Conservation (phyloP, 306 rosid species). For the Corylus americana region DNA sequence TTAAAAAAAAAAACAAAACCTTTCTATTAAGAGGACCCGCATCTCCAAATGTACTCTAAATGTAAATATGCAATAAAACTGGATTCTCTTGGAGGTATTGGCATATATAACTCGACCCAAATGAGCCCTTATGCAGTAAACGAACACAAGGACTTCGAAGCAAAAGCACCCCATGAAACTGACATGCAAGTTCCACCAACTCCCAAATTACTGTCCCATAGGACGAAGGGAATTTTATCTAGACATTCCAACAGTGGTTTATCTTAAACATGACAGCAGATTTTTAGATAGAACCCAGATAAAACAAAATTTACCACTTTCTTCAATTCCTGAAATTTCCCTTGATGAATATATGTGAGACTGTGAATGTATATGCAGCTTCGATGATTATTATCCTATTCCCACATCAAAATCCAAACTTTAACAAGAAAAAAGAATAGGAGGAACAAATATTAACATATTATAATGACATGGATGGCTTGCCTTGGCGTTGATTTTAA, state of each 20-base stretch:
- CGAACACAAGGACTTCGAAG: neutral
- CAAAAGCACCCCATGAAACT: neutral
- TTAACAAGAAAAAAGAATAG: neutral
- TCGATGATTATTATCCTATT: neutral
- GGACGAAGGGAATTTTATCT: neutral
- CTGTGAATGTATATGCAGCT: neutral
- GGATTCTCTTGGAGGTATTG: neutral
- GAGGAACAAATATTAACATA: neutral
- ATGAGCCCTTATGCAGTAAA: neutral
- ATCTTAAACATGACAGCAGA: neutral
- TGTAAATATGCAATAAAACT: neutral
- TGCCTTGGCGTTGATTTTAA: conserved; percentile 69
- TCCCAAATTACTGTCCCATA: neutral
- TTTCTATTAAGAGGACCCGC: neutral
- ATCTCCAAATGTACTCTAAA: neutral
- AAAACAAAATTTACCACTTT: neutral
- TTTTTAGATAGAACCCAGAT: neutral
- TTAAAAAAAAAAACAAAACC: neutral
- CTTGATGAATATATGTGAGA: neutral
- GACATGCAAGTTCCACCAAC: neutral
- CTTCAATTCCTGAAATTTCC: neutral
- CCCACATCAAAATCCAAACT: neutral
- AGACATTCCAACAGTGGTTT: neutral
- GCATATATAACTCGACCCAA: neutral
- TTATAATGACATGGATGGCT: neutral